These are phyloP conservation scores for Ganoderma meredithae DNA, from an alignment of 1,284 basidiomycete genomes.

Conservation along the genomic window DNA sequence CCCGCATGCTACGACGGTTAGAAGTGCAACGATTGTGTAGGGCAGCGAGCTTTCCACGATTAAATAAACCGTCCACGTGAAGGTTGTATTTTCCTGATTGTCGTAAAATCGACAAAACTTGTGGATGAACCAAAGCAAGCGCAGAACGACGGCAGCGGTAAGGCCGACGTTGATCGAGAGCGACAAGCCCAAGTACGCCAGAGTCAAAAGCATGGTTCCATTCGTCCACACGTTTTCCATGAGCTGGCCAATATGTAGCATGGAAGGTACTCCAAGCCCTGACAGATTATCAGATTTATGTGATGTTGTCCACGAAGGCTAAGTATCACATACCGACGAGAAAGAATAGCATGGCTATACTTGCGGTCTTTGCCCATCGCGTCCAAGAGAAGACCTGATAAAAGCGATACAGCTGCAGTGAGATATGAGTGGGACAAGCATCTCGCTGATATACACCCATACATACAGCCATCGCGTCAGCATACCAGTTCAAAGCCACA, in stretches of 20 bases:
- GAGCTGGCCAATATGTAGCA: conserved; percentile 35
- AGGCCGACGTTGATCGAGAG: conserved; percentile 40
- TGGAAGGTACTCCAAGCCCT: conserved; percentile 39
- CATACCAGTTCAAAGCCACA: conserved; percentile 43
- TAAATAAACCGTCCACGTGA: conserved; percentile 35
- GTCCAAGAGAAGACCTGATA: conserved; percentile 31
- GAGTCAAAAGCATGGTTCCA: conserved; percentile 31
- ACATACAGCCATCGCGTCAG: conserved; percentile 44
- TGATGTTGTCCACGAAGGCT: conserved; percentile 21
- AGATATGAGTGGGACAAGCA: background rate
- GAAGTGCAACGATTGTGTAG: conserved; percentile 40
- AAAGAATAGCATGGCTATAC: conserved; percentile 16
- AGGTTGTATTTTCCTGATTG: conserved; percentile 15
- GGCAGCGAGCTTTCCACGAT: conserved; percentile 42
- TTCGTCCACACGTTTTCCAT: conserved; percentile 36
- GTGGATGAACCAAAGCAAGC: conserved; percentile 28
- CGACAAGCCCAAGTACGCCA: conserved; percentile 43
- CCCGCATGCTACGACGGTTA: conserved; percentile 42
- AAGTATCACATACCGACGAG: conserved; percentile 31
- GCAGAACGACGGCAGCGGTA: conserved; percentile 39
- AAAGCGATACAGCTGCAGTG: conserved; percentile 39
- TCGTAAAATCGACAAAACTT: background rate
- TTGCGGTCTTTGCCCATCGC: background rate
- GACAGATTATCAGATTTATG: background rate
- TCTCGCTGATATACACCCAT: background rate